These are phyloP conservation scores for Leccinum uliginosum DNA, from an alignment of 768 basidiomycete genomes.

Conservation along the genomic window DNA sequence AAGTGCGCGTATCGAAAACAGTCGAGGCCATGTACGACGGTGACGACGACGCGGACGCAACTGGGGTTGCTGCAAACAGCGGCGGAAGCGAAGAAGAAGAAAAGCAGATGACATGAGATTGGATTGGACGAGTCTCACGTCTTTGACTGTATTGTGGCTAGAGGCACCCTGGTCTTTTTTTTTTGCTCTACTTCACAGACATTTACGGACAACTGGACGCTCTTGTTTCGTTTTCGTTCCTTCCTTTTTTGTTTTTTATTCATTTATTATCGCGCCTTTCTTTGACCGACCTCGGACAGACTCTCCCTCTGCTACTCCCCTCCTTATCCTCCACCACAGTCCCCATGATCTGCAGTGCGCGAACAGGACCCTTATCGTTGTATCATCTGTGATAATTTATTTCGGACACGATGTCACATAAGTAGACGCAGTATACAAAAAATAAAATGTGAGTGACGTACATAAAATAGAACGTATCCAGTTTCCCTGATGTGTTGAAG, in stretches of 20 bases:
- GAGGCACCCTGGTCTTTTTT: neutral
- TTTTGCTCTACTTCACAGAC: neutral
- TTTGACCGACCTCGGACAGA: neutral
- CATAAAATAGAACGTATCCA: neutral
- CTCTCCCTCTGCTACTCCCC: neutral
- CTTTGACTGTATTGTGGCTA: neutral
- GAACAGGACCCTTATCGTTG: neutral
- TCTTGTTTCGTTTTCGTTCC: neutral
- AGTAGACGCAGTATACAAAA: neutral
- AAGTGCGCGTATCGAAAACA: constrained; percentile 18
- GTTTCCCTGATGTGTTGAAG: neutral
- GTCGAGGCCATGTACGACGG: constrained; percentile 16
- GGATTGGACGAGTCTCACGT: neutral
- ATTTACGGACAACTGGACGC: neutral
- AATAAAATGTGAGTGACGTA: neutral
- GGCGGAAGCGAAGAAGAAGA: neutral
- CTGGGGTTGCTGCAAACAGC: neutral
- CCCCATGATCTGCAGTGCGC: neutral
- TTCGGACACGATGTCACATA: constrained; percentile 12
- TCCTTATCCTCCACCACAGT: neutral
- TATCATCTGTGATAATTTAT: neutral
- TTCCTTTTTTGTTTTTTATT: neutral
- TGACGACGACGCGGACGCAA: neutral
- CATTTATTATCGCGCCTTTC: neutral
- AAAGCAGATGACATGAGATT: constrained; percentile 23